A percentile compares a stretch with the other conserved stretches of the same genome.
Evolutionary conservation across 1,284 basidiomycete genomes (phyloP).

Genomic region (Kalmanozyma brasiliensis): DNA sequence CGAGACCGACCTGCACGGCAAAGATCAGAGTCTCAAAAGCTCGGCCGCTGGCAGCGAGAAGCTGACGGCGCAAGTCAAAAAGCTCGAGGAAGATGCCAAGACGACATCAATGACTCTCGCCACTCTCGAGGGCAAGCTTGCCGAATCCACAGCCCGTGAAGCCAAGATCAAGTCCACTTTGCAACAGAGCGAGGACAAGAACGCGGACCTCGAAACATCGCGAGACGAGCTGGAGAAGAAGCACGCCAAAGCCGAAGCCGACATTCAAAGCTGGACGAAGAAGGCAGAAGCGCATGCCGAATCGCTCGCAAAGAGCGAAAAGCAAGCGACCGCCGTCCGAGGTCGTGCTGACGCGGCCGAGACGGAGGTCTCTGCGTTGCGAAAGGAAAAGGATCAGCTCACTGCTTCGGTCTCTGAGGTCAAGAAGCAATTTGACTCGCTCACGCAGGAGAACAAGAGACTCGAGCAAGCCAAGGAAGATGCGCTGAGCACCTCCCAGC

Average conservation of each 20-base stretch:
- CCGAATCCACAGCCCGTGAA: conserved; percentile 21
- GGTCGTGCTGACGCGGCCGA: conserved; percentile 21
- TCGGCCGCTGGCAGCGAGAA: conserved; percentile 12
- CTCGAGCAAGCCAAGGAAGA: conserved; percentile 27
- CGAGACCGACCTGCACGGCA: conserved; percentile 31
- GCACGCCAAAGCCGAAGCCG: conserved; percentile 21
- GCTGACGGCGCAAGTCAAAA: conserved; percentile 21
- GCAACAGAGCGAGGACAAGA: conserved; percentile 12
- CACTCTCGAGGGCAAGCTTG: conserved; percentile 24
- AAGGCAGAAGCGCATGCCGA: conserved; percentile 14
- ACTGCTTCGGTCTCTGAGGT: conserved; percentile 21
- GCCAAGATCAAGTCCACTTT: conserved; percentile 16
- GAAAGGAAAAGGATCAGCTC: conserved; percentile 38
- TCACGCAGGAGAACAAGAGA: conserved; percentile 24
- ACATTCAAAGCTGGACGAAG: conserved; percentile 13
- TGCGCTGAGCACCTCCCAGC: conserved; percentile 12
- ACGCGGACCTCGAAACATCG: conserved; percentile 3
- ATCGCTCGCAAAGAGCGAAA: conserved; percentile 23
- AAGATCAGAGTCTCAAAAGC: conserved; percentile 16
- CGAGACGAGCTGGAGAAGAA: conserved; percentile 21
- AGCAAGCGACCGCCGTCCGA: conserved; percentile 14
- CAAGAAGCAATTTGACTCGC: conserved; percentile 25
- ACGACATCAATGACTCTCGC: background rate
- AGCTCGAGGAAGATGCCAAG: conserved; percentile 20
- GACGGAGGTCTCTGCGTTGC: conserved; percentile 21